These are phyloP conservation scores for Dendrocalamus sinicus DNA, from an alignment of 176 grass and related monocot species.

Conservation along the genomic window DNA sequence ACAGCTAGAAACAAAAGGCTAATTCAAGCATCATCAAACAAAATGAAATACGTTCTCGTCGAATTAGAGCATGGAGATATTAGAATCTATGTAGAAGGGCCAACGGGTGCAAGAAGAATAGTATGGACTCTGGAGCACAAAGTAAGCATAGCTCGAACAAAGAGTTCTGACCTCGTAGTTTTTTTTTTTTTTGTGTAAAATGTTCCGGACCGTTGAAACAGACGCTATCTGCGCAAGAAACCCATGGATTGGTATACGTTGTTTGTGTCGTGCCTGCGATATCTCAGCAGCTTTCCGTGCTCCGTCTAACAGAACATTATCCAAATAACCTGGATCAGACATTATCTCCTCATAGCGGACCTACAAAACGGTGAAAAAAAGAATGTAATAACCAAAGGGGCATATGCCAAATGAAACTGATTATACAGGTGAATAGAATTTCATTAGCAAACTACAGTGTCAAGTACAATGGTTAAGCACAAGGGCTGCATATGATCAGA, in stretches of 20 bases:
- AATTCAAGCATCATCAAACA: neutral
- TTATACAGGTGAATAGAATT: neutral
- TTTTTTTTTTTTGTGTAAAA: neutral
- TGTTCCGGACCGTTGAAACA: conserved; percentile 2
- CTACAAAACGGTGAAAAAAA: conserved; percentile 50
- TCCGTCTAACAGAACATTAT: conserved; percentile 74
- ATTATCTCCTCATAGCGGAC: conserved; percentile 80
- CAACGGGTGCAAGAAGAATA: neutral
- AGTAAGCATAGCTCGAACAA: neutral
- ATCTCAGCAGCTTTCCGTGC: conserved; percentile 83
- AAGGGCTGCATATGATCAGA: conserved; percentile 9
- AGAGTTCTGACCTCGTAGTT: neutral
- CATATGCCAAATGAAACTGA: conserved; percentile 14
- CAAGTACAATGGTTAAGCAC: neutral
- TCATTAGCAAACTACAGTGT: neutral
- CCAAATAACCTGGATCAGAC: conserved; percentile 81
- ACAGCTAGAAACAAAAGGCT: neutral
- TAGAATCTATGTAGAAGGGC: neutral
- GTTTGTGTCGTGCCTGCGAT: conserved; percentile 74
- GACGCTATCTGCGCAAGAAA: conserved; percentile 72
- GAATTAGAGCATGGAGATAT: neutral
- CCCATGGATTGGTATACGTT: conserved; percentile 98
- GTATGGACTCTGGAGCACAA: neutral
- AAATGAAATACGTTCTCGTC: neutral
- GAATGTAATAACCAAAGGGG: neutral